phyloP scores from a whole-genome alignment of 805 yeast species.

The Jamesozyma lodderae region DNA sequence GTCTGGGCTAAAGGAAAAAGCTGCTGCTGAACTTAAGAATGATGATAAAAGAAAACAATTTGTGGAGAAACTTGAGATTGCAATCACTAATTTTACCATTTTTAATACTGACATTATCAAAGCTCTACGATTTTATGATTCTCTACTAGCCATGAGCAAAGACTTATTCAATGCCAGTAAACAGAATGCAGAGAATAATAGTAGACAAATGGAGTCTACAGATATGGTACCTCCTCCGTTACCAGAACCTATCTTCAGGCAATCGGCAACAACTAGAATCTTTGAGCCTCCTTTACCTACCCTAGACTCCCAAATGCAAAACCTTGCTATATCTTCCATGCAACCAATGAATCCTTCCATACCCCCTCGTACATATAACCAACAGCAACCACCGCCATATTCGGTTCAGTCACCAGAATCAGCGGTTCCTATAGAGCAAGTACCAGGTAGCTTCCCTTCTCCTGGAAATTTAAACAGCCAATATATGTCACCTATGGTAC shows the following conservation, averaged over 20 bases:
- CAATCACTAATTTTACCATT: constrained; percentile 49
- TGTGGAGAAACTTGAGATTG: constrained; percentile 37
- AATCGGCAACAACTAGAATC: not conserved
- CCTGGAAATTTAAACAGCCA: too few relatives aligned
- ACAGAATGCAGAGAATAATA: not conserved
- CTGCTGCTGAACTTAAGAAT: constrained; percentile 30
- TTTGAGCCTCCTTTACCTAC: not conserved
- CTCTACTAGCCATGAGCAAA: constrained; percentile 28
- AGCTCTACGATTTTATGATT: constrained; percentile 57
- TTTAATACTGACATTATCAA: constrained; percentile 50
- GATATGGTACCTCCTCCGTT: constrained; percentile 5
- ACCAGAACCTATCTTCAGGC: constrained; percentile 1
- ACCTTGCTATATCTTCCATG: not conserved
- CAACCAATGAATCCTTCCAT: not conserved
- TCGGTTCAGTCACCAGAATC: not conserved
- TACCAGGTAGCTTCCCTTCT: too few relatives aligned
- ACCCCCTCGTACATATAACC: constrained; percentile 1
- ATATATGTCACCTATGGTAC: constrained; percentile 4
- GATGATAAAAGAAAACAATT: constrained; percentile 29
- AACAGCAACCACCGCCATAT: constrained; percentile 4
- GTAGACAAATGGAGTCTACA: not conserved
- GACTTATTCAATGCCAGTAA: constrained; percentile 12
- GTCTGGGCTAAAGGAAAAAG: constrained; percentile 37
- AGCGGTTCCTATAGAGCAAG: not conserved
- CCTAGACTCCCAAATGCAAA: not conserved